phyloP scores from a whole-genome alignment of 257 asterid species.

The Fraxinus americana region DNA sequence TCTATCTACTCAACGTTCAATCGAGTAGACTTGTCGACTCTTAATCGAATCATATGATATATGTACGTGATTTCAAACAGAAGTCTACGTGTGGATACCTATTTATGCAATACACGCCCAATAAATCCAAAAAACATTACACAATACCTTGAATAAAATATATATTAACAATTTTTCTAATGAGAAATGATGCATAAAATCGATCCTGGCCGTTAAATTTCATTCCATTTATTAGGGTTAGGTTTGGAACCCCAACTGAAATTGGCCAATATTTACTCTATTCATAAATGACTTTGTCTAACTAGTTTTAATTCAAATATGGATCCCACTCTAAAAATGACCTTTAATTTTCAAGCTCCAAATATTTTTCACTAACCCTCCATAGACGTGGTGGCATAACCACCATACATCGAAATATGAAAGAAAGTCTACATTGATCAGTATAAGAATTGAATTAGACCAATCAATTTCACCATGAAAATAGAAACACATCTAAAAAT shows the following conservation, averaged over 20 bases:
- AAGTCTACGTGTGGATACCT: background rate
- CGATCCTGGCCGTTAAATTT: conserved; percentile 14
- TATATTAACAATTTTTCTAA: conserved; percentile 17
- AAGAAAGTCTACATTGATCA: background rate
- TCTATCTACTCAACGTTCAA: background rate
- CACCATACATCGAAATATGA: conserved; percentile 32
- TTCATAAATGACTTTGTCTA: conserved; percentile 77
- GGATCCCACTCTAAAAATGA: conserved; percentile 58
- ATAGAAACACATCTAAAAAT: background rate
- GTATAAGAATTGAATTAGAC: conserved; percentile 5
- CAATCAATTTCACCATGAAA: background rate
- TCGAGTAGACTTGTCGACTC: background rate
- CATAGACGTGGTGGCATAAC: conserved; percentile 58
- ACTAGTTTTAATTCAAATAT: conserved; percentile 59
- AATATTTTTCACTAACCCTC: conserved; percentile 23
- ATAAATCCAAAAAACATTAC: background rate
- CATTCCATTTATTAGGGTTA: conserved; percentile 66
- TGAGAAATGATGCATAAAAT: conserved; percentile 27
- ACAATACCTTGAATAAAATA: background rate
- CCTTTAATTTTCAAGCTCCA: conserved; percentile 20
- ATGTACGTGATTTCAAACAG: background rate
- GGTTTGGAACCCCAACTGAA: conserved; percentile 77
- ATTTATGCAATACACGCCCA: background rate
- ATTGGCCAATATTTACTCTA: conserved; percentile 67
- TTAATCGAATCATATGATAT: background rate